Base-by-base conservation (phyloP, 2,329 filamentous ascomycete species). In the Madurella fahalii region DNA sequence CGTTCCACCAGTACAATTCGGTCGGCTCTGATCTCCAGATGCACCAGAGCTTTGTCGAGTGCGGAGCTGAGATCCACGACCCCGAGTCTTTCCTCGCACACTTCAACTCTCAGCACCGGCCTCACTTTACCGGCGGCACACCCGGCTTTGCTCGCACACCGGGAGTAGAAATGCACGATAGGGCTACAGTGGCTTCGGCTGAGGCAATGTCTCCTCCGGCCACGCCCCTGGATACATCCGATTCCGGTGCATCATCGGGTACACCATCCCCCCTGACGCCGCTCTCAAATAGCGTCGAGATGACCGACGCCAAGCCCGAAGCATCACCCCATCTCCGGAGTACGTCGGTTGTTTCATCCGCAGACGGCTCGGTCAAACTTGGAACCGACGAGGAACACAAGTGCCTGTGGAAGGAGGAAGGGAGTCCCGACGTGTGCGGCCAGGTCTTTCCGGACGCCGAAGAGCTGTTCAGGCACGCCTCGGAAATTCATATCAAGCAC, bases 401-500 rank as follows among this genome's bases (percentile, higher is more conserved):
- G 49, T 71, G 69, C 51, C 53, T 66, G 17, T 71, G 69, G 69
- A 65, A 65, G 16, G 60, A 67, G 9, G 52, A 58, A 9, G 49
- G 55, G 4, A 57, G 58, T 18, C 42, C 54, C 7, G 39, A 46
- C 5, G 59, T 66, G 8, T 71, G 69, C 46, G 62, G 62, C 15
- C 59, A 61, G 30, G 62, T 63, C 1, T 80, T 79, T 57, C 63
- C 66, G 1, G 69, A 73, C 25, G 71, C 78, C 15, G 73, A 78
- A 45, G 72, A 75, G 4, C 71, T 86, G 34, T 82, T 85, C 61
- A 68, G 72, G 17, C 83, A 86, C 63, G 75, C 81, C 56, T 77
- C 78, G 18, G 64, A 72, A 11, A 67, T 67, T 2, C 83, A 85
- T 63, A 71, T 81, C 31, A 74, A 72, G 52, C 58, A 65, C 8